Percentiles rank a stretch among this genome's conserved stretches.
Evolutionary conservation across 495 filamentous ascomycete genomes (phyloP).

Genomic region (Lentithecium fluviatile): DNA sequence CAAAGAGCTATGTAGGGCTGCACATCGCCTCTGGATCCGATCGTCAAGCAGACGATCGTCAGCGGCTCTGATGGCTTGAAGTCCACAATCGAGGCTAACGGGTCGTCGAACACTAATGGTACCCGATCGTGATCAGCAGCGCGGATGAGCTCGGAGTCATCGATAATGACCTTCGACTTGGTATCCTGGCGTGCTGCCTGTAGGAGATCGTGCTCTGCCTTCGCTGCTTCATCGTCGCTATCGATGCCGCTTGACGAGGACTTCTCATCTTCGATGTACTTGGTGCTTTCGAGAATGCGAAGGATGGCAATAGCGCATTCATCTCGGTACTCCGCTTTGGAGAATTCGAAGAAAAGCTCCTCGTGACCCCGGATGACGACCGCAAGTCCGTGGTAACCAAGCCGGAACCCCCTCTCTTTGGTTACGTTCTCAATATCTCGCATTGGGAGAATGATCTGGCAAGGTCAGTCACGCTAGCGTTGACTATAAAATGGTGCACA

Average conservation of each 20-base stretch:
- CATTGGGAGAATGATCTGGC: slow-evolving; percentile 72
- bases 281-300: slow-evolving; percentile 68
- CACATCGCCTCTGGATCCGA: slow-evolving; percentile 92
- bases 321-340: slow-evolving; percentile 70
- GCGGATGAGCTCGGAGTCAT: slow-evolving; percentile 27
- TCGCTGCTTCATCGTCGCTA: slow-evolving; percentile 71
- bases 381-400: slow-evolving; percentile 88
- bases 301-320: slow-evolving; percentile 83
- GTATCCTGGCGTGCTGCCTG: slow-evolving; percentile 65
- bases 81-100: slow-evolving; percentile 85
- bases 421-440: slow-evolving; percentile 92
- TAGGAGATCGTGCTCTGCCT: slow-evolving; percentile 77
- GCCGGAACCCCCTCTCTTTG: slow-evolving; percentile 92
- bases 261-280: slow-evolving; percentile 70
- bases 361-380: slow-evolving; percentile 91
- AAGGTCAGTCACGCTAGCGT: not conserved
- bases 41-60: slow-evolving; percentile 89
- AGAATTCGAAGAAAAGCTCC: slow-evolving; percentile 96
- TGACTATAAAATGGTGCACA: not conserved
- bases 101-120: slow-evolving; percentile 79
- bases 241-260: slow-evolving; percentile 67
- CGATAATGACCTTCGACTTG: slow-evolving; percentile 10
- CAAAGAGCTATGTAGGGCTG: slow-evolving; percentile 97
- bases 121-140: slow-evolving; percentile 40
- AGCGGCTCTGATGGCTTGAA: slow-evolving; percentile 86